phyloP scores from a whole-genome alignment of 441 rosid genomes.

The Cnidoscolus chayamansa region DNA sequence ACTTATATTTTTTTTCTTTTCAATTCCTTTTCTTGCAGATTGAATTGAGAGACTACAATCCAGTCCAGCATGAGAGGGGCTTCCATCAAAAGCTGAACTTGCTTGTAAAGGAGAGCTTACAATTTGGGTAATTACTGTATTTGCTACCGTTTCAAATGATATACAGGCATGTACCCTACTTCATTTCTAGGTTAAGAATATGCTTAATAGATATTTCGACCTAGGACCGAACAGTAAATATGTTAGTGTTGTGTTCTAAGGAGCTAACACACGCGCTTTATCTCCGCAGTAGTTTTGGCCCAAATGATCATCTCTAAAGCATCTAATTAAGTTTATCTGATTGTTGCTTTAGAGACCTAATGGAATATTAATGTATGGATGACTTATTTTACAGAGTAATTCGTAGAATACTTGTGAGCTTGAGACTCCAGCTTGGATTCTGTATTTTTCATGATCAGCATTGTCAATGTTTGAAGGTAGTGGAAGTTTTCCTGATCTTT shows the following conservation, averaged over 20 bases:
- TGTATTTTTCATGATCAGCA: constrained; percentile 4
- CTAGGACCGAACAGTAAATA: not conserved
- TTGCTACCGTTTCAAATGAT: constrained; percentile 14
- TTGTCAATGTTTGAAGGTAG: not conserved
- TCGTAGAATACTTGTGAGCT: not conserved
- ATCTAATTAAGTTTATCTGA: not conserved
- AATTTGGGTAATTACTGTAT: constrained; percentile 53
- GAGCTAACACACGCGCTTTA: not conserved
- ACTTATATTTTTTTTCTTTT: constrained; percentile 2
- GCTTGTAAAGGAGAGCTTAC: constrained; percentile 71
- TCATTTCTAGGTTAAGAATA: not conserved
- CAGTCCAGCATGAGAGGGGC: constrained; percentile 70
- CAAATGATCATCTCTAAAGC: not conserved
- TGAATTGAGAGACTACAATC: constrained; percentile 68
- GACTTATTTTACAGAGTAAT: not conserved
- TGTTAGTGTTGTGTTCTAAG: no score
- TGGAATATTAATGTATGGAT: not conserved
- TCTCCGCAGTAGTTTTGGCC: not conserved
- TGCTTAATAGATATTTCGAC: not conserved
- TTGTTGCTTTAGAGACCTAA: not conserved
- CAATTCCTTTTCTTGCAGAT: constrained; percentile 40
- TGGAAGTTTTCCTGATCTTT: constrained; percentile 21
- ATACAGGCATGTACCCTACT: not conserved
- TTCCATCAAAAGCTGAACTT: constrained; percentile 71
- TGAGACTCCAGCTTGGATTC: constrained; percentile 1